A percentile compares a stretch with the other conserved stretches of the same genome.
phyloP scores from a whole-genome alignment of 306 rosid genomes.

The Delonix regia region DNA sequence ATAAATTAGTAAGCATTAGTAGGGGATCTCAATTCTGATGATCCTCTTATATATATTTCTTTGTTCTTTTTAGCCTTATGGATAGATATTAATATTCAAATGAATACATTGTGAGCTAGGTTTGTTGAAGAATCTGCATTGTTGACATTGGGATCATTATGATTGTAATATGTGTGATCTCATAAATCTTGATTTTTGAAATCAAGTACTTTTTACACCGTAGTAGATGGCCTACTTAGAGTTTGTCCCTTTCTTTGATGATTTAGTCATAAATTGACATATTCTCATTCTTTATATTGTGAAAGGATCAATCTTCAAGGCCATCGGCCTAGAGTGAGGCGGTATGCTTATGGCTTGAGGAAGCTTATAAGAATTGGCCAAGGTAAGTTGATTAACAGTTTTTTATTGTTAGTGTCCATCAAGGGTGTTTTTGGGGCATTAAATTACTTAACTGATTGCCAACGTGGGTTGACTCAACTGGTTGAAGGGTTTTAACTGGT shows the following conservation, averaged over 20 bases:
- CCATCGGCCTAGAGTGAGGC: constrained; percentile 76
- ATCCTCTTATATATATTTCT: constrained; percentile 12
- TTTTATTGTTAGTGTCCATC: background rate
- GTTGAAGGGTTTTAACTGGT: background rate
- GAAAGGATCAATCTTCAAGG: constrained; percentile 79
- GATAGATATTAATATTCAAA: constrained; percentile 16
- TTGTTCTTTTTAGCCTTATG: constrained; percentile 2
- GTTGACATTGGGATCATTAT: constrained; percentile 9
- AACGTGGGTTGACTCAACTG: background rate
- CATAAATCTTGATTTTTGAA: background rate
- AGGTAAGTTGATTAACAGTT: constrained; percentile 53
- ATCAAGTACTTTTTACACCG: background rate
- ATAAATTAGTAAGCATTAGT: background rate
- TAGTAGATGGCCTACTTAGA: background rate
- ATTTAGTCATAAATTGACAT: constrained; percentile 24
- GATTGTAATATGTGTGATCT: background rate
- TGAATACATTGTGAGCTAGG: constrained; percentile 11
- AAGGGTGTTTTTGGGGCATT: constrained; percentile 7
- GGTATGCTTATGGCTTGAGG: constrained; percentile 80
- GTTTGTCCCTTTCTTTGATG: constrained; percentile 23
- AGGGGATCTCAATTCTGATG: constrained; percentile 15
- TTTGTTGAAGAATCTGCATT: background rate
- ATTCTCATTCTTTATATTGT: constrained; percentile 34
- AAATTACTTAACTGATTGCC: background rate
- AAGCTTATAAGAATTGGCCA: constrained; percentile 87